Conservation (phyloP, 305 asterid genomes). For the Fraxinus nigra region DNA sequence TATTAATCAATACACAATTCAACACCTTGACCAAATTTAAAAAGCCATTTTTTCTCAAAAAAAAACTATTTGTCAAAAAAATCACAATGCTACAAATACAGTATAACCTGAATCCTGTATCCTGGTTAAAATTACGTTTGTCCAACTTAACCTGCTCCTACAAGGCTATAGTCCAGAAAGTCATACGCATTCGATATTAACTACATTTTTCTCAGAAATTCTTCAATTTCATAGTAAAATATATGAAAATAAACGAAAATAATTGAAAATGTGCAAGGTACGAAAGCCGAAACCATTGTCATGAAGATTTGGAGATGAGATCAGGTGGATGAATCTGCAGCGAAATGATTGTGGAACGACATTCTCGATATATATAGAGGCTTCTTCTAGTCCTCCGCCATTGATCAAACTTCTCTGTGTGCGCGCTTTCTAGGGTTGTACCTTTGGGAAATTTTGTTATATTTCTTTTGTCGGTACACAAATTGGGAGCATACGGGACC, state of each 20-base stretch:
- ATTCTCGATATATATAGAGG: neutral
- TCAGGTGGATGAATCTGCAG: conserved; percentile 16
- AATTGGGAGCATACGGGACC: neutral
- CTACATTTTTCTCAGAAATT: neutral
- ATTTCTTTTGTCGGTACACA: neutral
- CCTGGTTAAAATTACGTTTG: neutral
- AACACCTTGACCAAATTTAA: neutral
- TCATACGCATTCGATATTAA: neutral
- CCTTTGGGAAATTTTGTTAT: conserved; percentile 18
- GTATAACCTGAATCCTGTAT: neutral
- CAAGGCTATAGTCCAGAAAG: neutral
- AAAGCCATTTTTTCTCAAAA: neutral
- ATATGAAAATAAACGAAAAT: neutral
- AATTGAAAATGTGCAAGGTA: neutral
- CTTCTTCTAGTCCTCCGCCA: neutral
- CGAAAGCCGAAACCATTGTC: conserved; percentile 18
- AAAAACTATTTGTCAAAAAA: neutral
- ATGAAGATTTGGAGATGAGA: conserved; percentile 14
- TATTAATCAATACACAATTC: neutral
- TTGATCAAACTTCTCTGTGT: neutral
- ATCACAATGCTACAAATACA: neutral
- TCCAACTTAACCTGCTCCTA: neutral
- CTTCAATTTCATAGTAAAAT: neutral
- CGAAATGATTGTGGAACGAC: neutral
- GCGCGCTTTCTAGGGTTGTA: conserved; percentile 38